These are phyloP conservation scores for Martiniozyma asiatica DNA, from an alignment of 1,139 yeast species.

Conservation along the genomic window DNA sequence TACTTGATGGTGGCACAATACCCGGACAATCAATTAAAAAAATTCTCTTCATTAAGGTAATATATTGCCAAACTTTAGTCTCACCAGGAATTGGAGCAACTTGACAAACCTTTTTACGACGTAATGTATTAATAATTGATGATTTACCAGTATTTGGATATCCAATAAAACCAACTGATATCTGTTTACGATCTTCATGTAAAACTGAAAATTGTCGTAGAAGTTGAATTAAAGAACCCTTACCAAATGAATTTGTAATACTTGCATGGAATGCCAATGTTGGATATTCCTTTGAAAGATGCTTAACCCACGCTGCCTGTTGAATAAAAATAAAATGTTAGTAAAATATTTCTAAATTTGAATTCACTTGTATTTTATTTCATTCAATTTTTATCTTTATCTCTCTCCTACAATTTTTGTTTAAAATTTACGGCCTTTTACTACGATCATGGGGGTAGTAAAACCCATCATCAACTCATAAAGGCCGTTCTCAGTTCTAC, in stretches of 20 bases:
- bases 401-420: too few relatives aligned
- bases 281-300: conserved; percentile 81
- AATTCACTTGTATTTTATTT: neutral
- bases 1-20: conserved; percentile 89
- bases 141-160: conserved; percentile 98
- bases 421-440: conserved; percentile 52
- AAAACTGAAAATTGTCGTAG: conserved; percentile 84
- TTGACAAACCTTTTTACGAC: conserved; percentile 89
- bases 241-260: conserved; percentile 93
- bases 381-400: neutral
- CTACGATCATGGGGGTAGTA: conserved; percentile 40
- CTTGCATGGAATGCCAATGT: conserved; percentile 98
- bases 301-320: conserved; percentile 98
- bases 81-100: conserved; percentile 99
- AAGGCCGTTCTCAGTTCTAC: too few relatives aligned
- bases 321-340: conserved; percentile 25
- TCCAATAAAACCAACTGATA: conserved; percentile 94
- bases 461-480: conserved; percentile 33
- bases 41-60: conserved; percentile 89
- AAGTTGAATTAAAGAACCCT: conserved; percentile 88
- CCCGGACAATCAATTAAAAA: conserved; percentile 98
- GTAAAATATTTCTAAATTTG: conserved; percentile 23
- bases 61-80: conserved; percentile 98
- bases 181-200: conserved; percentile 89
- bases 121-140: conserved; percentile 83